These are phyloP conservation scores for Trichoderma afroharzianum DNA, from an alignment of 2,329 filamentous ascomycete genomes.

Conservation along the genomic window DNA sequence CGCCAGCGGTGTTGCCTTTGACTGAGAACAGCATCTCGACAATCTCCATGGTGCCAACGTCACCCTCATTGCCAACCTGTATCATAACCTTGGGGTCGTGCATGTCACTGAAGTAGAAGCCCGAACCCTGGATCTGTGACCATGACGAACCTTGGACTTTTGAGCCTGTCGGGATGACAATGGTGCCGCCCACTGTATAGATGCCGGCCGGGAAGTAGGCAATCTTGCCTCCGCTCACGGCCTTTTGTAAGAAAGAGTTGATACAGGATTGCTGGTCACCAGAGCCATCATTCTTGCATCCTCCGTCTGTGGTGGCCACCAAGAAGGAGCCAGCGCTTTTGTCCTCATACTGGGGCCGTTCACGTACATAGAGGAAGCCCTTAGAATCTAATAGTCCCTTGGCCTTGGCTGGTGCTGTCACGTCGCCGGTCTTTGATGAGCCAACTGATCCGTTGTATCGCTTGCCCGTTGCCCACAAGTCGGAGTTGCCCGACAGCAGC, in stretches of 20 bases:
- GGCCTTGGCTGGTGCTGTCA: neutral
- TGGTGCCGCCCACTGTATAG: neutral
- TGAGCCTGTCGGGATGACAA: neutral
- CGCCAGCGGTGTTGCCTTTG: constrained; percentile 61
- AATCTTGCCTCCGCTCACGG: neutral
- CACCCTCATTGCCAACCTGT: neutral
- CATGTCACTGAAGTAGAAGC: neutral
- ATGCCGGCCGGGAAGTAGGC: neutral
- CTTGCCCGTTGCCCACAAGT: neutral
- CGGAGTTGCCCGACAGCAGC: neutral
- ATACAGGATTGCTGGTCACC: neutral
- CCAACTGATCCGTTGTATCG: neutral
- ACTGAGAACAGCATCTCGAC: constrained; percentile 65
- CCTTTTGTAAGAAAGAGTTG: neutral
- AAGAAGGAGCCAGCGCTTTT: neutral
- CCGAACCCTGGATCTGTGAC: neutral
- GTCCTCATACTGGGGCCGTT: neutral
- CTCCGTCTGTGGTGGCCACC: neutral
- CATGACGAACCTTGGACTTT: neutral
- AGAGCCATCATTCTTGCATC: neutral
- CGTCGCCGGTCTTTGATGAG: neutral
- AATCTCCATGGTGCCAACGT: constrained; percentile 53
- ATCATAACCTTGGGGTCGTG: neutral
- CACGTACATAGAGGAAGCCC: neutral
- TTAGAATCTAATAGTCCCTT: neutral